Evolutionary conservation across 2,329 filamentous ascomycete species (phyloP), one percentile per base, ranked within the genome.

Genomic region (Colletotrichum musicola): DNA sequence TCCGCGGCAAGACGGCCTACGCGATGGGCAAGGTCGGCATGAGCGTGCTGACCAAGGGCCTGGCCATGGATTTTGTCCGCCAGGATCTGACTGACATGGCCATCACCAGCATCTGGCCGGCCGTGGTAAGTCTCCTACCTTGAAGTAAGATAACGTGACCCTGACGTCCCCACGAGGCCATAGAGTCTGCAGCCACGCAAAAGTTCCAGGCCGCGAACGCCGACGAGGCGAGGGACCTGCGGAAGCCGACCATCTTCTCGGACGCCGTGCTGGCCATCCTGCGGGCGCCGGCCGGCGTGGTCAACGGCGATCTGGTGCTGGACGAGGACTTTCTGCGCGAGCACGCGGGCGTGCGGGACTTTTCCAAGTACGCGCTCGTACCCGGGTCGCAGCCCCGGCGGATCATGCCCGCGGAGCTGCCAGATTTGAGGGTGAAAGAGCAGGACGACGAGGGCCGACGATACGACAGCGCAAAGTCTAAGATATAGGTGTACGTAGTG

Each of bases 1-100:
- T 96, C 78, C 82, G 92, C 22, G 94, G 93, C 12, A 97, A 97
- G 85, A 93, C 93, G 1, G 93, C 92, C 14, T 97, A 97, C 80
- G 93, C 94, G 2, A 85, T 89, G 80, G 89, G 90, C 1, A 96
- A 96, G 76, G 86, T 95, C 3, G 92, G 85, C 51, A 97, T 97
- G 93, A 92, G 88, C 74, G 92, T 95, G 4, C 77, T 97, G 51
- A 93, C 92, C 0, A 93, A 93, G 76, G 94, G 93, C 0, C 81
- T 97, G 14, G 93, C 92, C 0, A 93, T 96, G 91, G 94, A 97
- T 74, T 93, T 92, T 76, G 81, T 88, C 72, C 82, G 93, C 38
- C 85, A 94, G 72, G 89, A 86, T 0, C 85, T 87, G 72, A 80
- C 75, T 0, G 82, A 88, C 6, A 94, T 95, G 92, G 91, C 92